Evolutionary conservation across 257 asterid species (phyloP).

Genomic region (Penstemon newberryi): DNA sequence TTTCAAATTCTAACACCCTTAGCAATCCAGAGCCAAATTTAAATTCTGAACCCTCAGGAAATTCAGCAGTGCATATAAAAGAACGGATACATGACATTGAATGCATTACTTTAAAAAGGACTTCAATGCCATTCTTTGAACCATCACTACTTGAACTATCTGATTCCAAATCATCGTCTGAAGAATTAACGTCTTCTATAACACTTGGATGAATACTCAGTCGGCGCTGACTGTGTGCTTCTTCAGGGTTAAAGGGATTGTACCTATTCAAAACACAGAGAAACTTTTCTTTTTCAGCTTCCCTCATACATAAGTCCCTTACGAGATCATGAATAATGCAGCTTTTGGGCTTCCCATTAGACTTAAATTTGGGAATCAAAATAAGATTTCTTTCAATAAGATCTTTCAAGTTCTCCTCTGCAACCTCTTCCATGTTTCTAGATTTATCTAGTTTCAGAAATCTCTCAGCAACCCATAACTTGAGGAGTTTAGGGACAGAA

Average conservation of each 20-base stretch:
- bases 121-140: not conserved
- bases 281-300: not conserved
- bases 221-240: not conserved
- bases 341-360: too few species aligned
- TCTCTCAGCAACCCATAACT: not conserved
- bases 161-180: not conserved
- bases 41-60: not conserved
- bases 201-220: not conserved
- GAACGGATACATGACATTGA: too few species aligned
- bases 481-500: not conserved
- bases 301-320: not conserved
- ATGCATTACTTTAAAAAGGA: too few species aligned
- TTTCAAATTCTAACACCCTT: not conserved
- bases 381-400: not conserved
- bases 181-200: not conserved
- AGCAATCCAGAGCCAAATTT: not conserved
- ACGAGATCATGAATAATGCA: not conserved
- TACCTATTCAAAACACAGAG: constrained; percentile 1
- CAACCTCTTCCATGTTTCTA: not conserved
- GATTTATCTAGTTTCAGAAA: not conserved
- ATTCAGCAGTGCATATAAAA: not conserved
- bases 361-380: not conserved
- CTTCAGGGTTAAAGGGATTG: not conserved
- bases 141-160: too few species aligned
- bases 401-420: not conserved